Conservation (phyloP, 768 basidiomycete genomes). For the Galerina sulciceps region DNA sequence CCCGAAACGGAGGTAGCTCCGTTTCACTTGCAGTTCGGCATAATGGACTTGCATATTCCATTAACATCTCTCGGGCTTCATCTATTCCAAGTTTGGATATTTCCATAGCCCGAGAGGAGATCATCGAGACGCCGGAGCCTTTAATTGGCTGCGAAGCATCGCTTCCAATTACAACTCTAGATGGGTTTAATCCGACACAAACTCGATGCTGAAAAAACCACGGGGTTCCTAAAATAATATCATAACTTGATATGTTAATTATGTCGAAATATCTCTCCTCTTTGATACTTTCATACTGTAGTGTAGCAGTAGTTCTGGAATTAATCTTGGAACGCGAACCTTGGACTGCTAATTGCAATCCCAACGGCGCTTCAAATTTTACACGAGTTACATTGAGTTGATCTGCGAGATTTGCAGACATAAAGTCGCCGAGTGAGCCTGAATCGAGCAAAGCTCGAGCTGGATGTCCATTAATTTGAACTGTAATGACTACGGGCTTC, state of each 20-base stretch:
- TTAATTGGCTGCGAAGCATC: constrained; percentile 17
- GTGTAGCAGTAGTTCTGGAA: constrained; percentile 18
- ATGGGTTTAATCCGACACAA: constrained; percentile 29
- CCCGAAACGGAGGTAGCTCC: constrained; percentile 38
- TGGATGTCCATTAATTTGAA: constrained; percentile 35
- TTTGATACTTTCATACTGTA: constrained; percentile 39
- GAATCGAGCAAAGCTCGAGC: constrained; percentile 39
- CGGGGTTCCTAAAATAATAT: constrained; percentile 44
- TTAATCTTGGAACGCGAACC: constrained; percentile 45
- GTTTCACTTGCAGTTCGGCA: constrained; percentile 28
- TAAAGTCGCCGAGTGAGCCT: constrained; percentile 45
- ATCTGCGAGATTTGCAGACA: constrained; percentile 37
- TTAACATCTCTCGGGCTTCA: constrained; percentile 25
- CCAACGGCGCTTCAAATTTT: constrained; percentile 32
- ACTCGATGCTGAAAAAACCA: constrained; percentile 39
- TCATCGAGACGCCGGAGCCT: constrained; percentile 8
- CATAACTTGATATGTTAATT: constrained; percentile 43
- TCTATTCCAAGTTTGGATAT: constrained; percentile 18
- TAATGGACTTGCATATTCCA: constrained; percentile 16
- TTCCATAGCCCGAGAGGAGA: constrained; percentile 17
- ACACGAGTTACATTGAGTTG: constrained; percentile 34
- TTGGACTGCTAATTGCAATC: constrained; percentile 42
- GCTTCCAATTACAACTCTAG: constrained; percentile 29
- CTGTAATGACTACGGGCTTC: constrained; percentile 34
- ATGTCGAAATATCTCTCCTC: constrained; percentile 38